phyloP scores from a whole-genome alignment of 768 basidiomycete species.

The Collybia sordida region DNA sequence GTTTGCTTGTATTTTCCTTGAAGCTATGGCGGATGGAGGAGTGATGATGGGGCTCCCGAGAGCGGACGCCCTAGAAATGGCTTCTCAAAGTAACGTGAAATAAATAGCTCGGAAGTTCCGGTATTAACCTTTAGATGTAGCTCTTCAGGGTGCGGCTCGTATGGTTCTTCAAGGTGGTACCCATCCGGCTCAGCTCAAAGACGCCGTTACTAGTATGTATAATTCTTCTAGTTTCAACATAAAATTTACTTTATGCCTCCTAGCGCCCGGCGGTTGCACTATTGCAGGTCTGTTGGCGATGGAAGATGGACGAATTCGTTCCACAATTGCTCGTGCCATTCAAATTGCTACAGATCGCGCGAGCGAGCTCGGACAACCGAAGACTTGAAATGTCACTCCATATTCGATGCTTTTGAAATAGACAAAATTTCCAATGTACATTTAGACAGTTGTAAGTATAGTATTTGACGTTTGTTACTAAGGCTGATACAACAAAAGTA shows the following conservation, averaged over 20 bases:
- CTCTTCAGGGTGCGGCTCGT: conserved; percentile 92
- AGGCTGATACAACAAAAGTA: background rate
- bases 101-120: background rate
- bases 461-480: background rate
- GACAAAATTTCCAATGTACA: background rate
- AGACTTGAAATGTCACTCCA: conserved; percentile 34
- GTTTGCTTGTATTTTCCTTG: conserved; percentile 94
- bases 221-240: background rate
- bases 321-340: conserved; percentile 92
- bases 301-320: conserved; percentile 91
- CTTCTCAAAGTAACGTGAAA: conserved; percentile 78
- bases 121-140: conserved; percentile 39
- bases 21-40: conserved; percentile 98
- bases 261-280: conserved; percentile 97
- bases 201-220: conserved; percentile 90
- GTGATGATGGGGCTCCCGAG: conserved; percentile 99
- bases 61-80: conserved; percentile 90
- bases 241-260: background rate
- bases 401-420: background rate
- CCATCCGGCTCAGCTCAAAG: conserved; percentile 96
- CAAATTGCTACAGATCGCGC: conserved; percentile 92
- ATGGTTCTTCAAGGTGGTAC: conserved; percentile 89
- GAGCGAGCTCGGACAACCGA: conserved; percentile 76
- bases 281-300: conserved; percentile 95
- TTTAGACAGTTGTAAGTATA: background rate